Conservation (phyloP, 768 basidiomycete species). For the Tricholoma furcatifolium region DNA sequence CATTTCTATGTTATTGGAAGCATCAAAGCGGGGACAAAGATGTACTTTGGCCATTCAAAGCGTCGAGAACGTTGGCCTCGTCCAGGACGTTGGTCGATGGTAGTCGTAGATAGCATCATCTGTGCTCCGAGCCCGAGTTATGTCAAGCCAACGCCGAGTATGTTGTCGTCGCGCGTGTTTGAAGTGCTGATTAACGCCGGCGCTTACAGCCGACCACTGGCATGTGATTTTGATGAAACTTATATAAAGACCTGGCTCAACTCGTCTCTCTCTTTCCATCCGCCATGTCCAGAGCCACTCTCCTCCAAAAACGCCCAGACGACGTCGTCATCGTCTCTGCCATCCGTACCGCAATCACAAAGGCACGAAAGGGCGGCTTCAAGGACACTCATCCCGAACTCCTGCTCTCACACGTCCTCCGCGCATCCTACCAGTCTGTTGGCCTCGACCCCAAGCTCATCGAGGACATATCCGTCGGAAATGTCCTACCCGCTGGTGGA, state of each 20-base stretch:
- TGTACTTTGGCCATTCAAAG: too few species aligned
- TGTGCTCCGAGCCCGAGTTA: too few species aligned
- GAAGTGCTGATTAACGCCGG: neutral
- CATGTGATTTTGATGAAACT: neutral
- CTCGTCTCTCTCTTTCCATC: neutral
- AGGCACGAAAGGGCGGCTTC: constrained; percentile 87
- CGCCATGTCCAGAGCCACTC: constrained; percentile 40
- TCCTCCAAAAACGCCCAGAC: constrained; percentile 73
- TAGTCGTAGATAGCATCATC: too few species aligned
- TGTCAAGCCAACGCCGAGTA: too few species aligned
- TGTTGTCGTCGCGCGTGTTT: neutral
- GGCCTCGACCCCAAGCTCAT: constrained; percentile 79
- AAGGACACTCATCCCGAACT: constrained; percentile 88
- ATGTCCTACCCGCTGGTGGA: constrained; percentile 84
- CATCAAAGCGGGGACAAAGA: too few species aligned
- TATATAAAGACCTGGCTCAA: neutral
- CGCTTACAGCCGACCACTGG: neutral
- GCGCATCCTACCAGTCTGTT: constrained; percentile 66
- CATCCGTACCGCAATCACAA: constrained; percentile 88
- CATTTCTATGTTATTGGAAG: too few species aligned
- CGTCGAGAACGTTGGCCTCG: too few species aligned
- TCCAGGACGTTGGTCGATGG: too few species aligned
- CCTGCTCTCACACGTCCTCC: constrained; percentile 73
- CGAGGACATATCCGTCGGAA: constrained; percentile 84
- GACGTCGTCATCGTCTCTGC: constrained; percentile 92